Evolutionary conservation across 176 grass and related monocot species (phyloP).

Genomic region (Lolium multiflorum): DNA sequence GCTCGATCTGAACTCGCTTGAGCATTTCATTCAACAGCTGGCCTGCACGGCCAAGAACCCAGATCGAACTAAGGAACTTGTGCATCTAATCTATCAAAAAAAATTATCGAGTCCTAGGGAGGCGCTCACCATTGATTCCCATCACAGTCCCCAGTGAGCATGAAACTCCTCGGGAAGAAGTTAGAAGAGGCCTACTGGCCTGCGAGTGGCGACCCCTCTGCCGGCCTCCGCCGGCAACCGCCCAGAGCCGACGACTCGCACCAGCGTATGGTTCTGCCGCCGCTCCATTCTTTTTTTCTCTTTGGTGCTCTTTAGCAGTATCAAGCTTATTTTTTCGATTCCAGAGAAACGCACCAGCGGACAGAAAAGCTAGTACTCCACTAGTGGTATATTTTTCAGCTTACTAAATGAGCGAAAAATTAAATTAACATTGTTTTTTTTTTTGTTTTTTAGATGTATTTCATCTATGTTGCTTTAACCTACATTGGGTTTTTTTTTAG

Average conservation of each 20-base stretch:
- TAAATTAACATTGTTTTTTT: no score
- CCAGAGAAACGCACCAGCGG: no score
- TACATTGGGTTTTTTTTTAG: no score
- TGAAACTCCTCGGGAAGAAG: neutral
- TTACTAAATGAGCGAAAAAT: no score
- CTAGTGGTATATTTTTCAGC: no score
- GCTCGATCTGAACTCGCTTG: neutral
- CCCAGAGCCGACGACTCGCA: constrained; percentile 27
- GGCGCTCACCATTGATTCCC: neutral
- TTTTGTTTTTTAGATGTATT: no score
- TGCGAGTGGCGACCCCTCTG: neutral
- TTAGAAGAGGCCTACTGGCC: neutral
- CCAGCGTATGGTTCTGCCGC: constrained; percentile 15
- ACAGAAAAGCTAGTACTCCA: no score
- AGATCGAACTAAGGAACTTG: neutral
- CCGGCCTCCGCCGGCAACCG: constrained; percentile 26
- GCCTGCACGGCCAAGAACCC: neutral
- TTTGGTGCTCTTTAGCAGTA: no score
- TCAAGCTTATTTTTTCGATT: no score
- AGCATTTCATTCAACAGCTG: neutral
- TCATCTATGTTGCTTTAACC: no score
- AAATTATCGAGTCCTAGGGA: neutral
- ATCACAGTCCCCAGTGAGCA: neutral
- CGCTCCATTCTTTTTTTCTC: neutral
- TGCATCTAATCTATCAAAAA: neutral